Evolutionary conservation across 345 rosid species (phyloP).

Genomic region (Eucalyptus melliodora): DNA sequence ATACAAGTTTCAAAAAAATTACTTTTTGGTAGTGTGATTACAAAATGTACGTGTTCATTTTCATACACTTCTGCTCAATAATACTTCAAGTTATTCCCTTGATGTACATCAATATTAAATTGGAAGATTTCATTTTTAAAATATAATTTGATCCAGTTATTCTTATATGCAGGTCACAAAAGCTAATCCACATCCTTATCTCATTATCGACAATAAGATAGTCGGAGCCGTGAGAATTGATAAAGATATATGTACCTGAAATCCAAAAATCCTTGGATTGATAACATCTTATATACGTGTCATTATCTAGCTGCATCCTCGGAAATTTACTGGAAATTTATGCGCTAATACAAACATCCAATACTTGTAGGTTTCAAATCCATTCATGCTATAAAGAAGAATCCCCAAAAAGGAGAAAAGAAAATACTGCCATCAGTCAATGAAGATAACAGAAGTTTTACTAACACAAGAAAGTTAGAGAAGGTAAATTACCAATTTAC

Average conservation of each 20-base stretch:
- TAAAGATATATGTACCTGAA: background rate
- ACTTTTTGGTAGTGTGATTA: background rate
- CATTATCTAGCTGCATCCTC: background rate
- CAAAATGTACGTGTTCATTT: background rate
- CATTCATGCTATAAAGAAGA: too few relatives aligned
- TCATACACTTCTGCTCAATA: background rate
- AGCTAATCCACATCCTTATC: background rate
- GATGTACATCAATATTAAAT: background rate
- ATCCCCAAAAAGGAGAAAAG: too few relatives aligned
- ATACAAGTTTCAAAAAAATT: background rate
- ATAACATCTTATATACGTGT: background rate
- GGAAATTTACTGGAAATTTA: background rate
- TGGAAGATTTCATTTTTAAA: background rate
- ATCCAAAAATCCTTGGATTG: background rate
- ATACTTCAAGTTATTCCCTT: background rate
- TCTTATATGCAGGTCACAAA: background rate
- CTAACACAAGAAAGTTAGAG: too few relatives aligned
- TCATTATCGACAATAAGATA: background rate
- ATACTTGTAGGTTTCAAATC: too few relatives aligned
- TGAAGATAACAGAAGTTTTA: too few relatives aligned
- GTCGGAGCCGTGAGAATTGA: background rate
- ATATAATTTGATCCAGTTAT: background rate
- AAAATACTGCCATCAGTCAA: too few relatives aligned
- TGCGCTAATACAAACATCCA: too few relatives aligned
- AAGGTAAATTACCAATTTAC: too few relatives aligned